Conservation (phyloP, 495 filamentous ascomycete species). For the Lasiosphaeris hirsuta region DNA sequence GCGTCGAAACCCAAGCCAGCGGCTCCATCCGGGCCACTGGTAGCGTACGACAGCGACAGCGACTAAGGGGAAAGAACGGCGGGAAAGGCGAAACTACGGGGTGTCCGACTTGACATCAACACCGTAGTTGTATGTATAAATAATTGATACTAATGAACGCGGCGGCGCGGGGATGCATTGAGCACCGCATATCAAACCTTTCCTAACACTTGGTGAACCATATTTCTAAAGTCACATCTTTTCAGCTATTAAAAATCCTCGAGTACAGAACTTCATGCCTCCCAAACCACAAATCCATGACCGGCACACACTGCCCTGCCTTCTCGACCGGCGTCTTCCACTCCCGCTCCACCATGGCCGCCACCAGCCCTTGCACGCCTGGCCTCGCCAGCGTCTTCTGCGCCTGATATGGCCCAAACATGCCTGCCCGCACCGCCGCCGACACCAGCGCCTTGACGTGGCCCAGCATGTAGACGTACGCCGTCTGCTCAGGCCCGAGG, state of each 20-base stretch:
- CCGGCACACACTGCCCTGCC: constrained; percentile 82
- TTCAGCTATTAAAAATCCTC: constrained; percentile 84
- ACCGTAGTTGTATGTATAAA: background rate
- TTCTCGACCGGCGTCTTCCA: constrained; percentile 58
- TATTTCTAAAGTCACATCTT: background rate
- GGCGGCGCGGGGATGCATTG: background rate
- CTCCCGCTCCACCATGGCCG: constrained; percentile 58
- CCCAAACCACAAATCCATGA: constrained; percentile 90
- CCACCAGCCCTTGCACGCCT: constrained; percentile 59
- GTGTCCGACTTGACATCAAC: background rate
- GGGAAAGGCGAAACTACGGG: background rate
- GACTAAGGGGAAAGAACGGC: constrained; percentile 41
- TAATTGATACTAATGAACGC: constrained; percentile 4
- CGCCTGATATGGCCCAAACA: constrained; percentile 91
- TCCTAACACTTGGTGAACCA: too few relatives aligned
- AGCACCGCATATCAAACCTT: background rate
- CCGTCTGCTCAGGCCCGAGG: constrained; percentile 59
- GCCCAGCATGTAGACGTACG: constrained; percentile 81
- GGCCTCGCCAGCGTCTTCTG: constrained; percentile 71
- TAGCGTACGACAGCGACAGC: constrained; percentile 89
- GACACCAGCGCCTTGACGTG: constrained; percentile 87
- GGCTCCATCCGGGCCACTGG: constrained; percentile 63
- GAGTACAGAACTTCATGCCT: constrained; percentile 94
- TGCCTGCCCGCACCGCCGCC: constrained; percentile 81
- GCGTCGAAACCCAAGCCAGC: constrained; percentile 45